A percentile compares a stretch with the other conserved stretches of the same genome.
Evolutionary conservation across 31 red algal species (phyloP).

Genomic region (Porphyra umbilicalis): DNA sequence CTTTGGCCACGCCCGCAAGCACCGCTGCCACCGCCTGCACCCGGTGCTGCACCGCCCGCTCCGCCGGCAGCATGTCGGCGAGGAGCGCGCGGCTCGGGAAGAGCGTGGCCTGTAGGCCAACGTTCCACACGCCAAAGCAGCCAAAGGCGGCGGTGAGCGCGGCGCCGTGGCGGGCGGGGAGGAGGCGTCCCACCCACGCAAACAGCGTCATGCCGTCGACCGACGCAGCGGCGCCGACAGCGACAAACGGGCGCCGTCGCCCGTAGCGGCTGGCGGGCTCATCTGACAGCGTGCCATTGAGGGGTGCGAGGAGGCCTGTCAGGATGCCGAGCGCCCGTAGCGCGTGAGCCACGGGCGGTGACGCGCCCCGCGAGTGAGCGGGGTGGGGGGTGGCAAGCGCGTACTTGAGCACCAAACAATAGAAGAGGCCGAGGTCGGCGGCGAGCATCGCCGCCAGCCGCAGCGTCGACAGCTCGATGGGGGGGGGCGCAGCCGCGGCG

Average conservation of each 20-base stretch:
- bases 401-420: slow-evolving; percentile 50
- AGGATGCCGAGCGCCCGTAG: slow-evolving; percentile 68
- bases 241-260: slow-evolving; percentile 64
- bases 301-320: slow-evolving; percentile 49
- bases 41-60: slow-evolving; percentile 45
- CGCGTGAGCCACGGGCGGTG: slow-evolving; percentile 36
- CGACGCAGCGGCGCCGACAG: slow-evolving; percentile 27
- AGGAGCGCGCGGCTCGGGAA: slow-evolving; percentile 61
- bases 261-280: slow-evolving; percentile 51
- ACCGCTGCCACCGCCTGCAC: slow-evolving; percentile 54
- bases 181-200: slow-evolving; percentile 19
- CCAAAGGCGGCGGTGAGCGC: slow-evolving; percentile 33
- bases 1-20: slow-evolving; percentile 40
- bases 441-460: slow-evolving; percentile 40
- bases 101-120: slow-evolving; percentile 66
- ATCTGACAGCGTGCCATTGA: slow-evolving; percentile 67
- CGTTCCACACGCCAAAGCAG: slow-evolving; percentile 51
- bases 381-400: slow-evolving; percentile 59
- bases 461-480: slow-evolving; percentile 2
- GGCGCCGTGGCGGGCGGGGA: slow-evolving; percentile 15
- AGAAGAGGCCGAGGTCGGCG: slow-evolving; percentile 53
- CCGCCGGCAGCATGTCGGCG: slow-evolving; percentile 45
- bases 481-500: neutral
- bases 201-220: slow-evolving; percentile 57
- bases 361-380: slow-evolving; percentile 36